phyloP scores from a whole-genome alignment of 805 yeast genomes.

The Ogataea nitratoaversa region DNA sequence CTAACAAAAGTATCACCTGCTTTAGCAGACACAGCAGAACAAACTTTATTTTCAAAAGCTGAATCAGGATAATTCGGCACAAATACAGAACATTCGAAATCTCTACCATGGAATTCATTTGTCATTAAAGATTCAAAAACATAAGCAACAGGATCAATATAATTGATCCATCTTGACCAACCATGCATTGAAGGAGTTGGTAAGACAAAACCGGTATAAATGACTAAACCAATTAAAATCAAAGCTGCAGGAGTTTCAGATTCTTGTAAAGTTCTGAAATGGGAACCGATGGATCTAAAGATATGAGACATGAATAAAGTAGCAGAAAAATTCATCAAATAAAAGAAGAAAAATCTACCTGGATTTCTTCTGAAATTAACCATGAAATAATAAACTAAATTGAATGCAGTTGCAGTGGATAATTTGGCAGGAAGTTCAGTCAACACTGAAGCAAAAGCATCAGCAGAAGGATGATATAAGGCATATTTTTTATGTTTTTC shows the following conservation, averaged over 20 bases:
- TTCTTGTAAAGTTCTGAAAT: slow-evolving; percentile 40
- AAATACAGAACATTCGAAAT: slow-evolving; percentile 42
- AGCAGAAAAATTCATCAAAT: slow-evolving; percentile 36
- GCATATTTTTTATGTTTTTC: slow-evolving; percentile 55
- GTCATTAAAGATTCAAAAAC: slow-evolving; percentile 54
- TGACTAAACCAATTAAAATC: slow-evolving; percentile 41
- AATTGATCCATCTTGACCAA: slow-evolving; percentile 63
- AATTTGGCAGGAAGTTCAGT: slow-evolving; percentile 48
- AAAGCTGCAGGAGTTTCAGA: slow-evolving; percentile 56
- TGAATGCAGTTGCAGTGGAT: slow-evolving; percentile 40
- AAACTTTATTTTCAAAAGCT: slow-evolving; percentile 20
- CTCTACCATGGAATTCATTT: slow-evolving; percentile 49
- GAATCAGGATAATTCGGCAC: slow-evolving; percentile 39
- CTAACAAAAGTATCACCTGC: slow-evolving; percentile 49
- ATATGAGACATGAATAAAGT: slow-evolving; percentile 51
- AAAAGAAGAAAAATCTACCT: slow-evolving; percentile 51
- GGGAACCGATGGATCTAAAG: slow-evolving; percentile 48
- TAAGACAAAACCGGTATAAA: slow-evolving; percentile 53
- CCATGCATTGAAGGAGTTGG: slow-evolving; percentile 53
- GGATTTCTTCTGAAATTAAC: slow-evolving; percentile 46
- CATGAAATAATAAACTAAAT: slow-evolving; percentile 46
- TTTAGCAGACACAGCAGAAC: slow-evolving; percentile 48
- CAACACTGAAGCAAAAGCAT: slow-evolving; percentile 49
- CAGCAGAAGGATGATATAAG: slow-evolving; percentile 54
- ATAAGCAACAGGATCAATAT: slow-evolving; percentile 52